Evolutionary conservation across 1,284 basidiomycete genomes (phyloP).

Genomic region (Cryptococcus amylolentus): DNA sequence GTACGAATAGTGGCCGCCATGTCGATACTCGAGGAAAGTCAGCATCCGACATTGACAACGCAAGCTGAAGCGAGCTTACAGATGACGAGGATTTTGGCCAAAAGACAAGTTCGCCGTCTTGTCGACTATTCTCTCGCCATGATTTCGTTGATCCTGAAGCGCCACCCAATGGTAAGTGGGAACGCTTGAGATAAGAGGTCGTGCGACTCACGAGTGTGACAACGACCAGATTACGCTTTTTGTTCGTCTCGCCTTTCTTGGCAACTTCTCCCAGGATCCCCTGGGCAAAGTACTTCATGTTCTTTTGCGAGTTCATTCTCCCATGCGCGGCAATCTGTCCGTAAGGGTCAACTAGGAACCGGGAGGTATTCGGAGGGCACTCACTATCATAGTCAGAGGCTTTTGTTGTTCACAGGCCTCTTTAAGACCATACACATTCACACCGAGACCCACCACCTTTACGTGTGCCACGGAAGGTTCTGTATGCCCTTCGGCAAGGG

Average conservation of each 20-base stretch:
- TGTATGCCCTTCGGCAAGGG: no score
- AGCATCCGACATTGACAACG: background rate
- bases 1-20: conserved; percentile 65
- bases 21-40: conserved; percentile 56
- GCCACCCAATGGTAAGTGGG: no score
- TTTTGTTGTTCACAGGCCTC: no score
- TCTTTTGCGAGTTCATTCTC: conserved; percentile 33
- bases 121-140: conserved; percentile 61
- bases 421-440: no score
- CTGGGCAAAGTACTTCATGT: conserved; percentile 38
- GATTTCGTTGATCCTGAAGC: conserved; percentile 71
- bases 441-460: no score
- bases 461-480: no score
- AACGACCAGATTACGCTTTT: conserved; percentile 39
- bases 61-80: conserved; percentile 25
- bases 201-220: conserved; percentile 39
- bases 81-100: conserved; percentile 62
- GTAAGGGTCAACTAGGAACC: background rate
- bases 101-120: conserved; percentile 59
- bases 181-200: no score
- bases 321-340: conserved; percentile 43
- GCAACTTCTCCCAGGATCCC: conserved; percentile 33
- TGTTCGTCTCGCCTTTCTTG: conserved; percentile 5
- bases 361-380: no score
- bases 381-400: no score